Evolutionary conservation across 2,329 filamentous ascomycete species (phyloP).

Genomic region (Elsinoe australis): DNA sequence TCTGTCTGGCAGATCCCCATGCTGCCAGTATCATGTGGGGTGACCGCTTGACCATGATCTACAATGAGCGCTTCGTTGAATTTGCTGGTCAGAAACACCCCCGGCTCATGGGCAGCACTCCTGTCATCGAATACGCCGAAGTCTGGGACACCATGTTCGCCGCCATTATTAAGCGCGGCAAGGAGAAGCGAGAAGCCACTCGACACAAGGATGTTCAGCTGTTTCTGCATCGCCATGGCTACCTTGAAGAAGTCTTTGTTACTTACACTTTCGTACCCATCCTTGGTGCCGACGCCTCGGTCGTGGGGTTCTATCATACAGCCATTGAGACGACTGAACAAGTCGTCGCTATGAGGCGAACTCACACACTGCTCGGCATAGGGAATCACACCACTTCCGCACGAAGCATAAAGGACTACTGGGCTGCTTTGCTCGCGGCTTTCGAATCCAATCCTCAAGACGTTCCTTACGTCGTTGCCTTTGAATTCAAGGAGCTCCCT

Average conservation of each 20-base stretch:
- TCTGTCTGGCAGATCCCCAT: too few species aligned
- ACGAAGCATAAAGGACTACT: too few species aligned
- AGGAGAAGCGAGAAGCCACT: constrained; percentile 17
- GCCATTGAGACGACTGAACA: constrained; percentile 16
- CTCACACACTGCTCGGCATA: too few species aligned
- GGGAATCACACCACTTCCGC: too few species aligned
- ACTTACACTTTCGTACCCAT: constrained; percentile 17
- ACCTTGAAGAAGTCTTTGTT: constrained; percentile 14
- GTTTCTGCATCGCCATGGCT: constrained; percentile 17
- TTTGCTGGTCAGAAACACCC: constrained; percentile 28
- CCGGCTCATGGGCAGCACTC: constrained; percentile 20
- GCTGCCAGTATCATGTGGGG: too few species aligned
- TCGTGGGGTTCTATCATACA: constrained; percentile 16
- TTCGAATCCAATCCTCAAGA: constrained; percentile 18
- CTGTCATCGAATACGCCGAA: constrained; percentile 3
- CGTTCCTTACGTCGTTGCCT: constrained; percentile 17
- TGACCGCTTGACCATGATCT: constrained; percentile 28
- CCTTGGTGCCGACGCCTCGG: not conserved
- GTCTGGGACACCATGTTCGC: constrained; percentile 15
- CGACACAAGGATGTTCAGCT: constrained; percentile 18
- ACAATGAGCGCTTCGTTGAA: constrained; percentile 31
- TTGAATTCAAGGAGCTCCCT: constrained; percentile 14
- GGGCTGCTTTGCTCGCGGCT: too few species aligned
- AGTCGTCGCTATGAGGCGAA: constrained; percentile 13
- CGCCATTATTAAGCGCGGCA: constrained; percentile 20